Base-by-base conservation (phyloP, 2,329 filamentous ascomycete genomes). In the Colletotrichum noveboracense region DNA sequence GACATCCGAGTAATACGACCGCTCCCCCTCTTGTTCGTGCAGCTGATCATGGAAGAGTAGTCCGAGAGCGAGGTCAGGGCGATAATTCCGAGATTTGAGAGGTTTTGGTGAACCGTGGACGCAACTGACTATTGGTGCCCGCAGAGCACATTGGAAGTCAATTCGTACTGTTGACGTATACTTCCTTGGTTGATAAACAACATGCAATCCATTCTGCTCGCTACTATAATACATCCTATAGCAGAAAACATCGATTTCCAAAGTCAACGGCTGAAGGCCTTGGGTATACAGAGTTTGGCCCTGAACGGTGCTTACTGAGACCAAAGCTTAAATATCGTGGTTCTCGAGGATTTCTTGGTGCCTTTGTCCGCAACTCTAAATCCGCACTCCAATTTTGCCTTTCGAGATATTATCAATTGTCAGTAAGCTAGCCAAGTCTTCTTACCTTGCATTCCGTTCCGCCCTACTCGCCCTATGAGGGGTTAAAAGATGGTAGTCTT, bases 401-500 rank as follows among this genome's bases (percentile, higher is more conserved):
- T 52, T 24, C 6, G 1, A 4, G n/a, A 52, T 18, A 52, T 52
- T 21, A 7, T 21, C n/a, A 21, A 21, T 21, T 4, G 0, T 21
- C n/a, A 52, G 9, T 21, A 12, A 13, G 3, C 43, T 7, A 52
- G 43, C 0, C 3, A 6, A 21, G n/a, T 52, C 43, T 21, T 21
- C 43, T 7, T 52, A 4, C 6, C 3, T 48, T 13, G 43, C 43
- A 21, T 52, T 4, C n/a, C 0, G 6, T 21, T 48, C 2, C 43
- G n/a, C 43, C 43, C 3, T 48, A 21, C 43, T 48, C 43, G 43
- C 6, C 43, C 10, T 21, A 52, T 7, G n/a, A 52, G 43, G 43
- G n/a, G 43, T 13, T 1, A 13, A 0, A 3, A 0, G 6, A 48
- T 7, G 0, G n/a, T n/a, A 48, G n/a, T 21, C 0, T 0, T 21